Base-by-base conservation (phyloP, 495 filamentous ascomycete genomes). In the Aspergillus panamensis region DNA sequence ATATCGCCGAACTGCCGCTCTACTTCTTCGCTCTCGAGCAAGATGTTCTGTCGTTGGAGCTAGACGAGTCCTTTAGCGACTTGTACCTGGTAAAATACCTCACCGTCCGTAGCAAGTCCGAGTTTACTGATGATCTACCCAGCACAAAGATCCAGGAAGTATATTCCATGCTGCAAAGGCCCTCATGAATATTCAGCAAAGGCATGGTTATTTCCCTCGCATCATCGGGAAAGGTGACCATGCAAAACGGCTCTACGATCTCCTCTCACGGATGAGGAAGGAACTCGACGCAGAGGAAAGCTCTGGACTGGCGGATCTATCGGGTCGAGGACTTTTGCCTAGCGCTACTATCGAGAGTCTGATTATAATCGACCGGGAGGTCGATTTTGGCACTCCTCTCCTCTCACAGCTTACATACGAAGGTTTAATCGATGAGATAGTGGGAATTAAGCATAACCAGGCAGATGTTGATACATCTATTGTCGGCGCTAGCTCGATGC, bases 401-500 rank as follows among this genome's bases (percentile, higher is more conserved):
- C 83, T 97, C 48, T 97, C 94, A 0, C 95, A 97, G 68, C 78
- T 99, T 40, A 99, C 95, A 8, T 99, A 99, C 65, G 92, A 97
- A 74, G 95, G 95, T 0, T 71, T 99, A 30, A 88, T 99, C 50
- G 95, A 99, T 69, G 95, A 99, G 73, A 82, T 91, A 35, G 95
- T 96, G 60, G 87, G 89, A 48, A 93, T 99, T 57, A 82, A 87
- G 57, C 72, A 87, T 57, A 97, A 93, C 69, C 89, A 96, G 69
- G 87, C 90, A 42, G 92, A 97, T 64, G 83, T 97, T n/a, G 93
- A 97, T 64, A 86, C 91, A 21, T 89, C 92, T 13, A 87, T 99
- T 51, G 85, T 96, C 13, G 94, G 95, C 6, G 81, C 84, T 51
- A 80, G 87, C 12, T 71, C 84, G 20, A 82, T 80, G 42, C 70